Evolutionary conservation across 331 rosid genomes (phyloP), one percentile per base, ranked within the genome.

Genomic region (Malus hybrid): DNA sequence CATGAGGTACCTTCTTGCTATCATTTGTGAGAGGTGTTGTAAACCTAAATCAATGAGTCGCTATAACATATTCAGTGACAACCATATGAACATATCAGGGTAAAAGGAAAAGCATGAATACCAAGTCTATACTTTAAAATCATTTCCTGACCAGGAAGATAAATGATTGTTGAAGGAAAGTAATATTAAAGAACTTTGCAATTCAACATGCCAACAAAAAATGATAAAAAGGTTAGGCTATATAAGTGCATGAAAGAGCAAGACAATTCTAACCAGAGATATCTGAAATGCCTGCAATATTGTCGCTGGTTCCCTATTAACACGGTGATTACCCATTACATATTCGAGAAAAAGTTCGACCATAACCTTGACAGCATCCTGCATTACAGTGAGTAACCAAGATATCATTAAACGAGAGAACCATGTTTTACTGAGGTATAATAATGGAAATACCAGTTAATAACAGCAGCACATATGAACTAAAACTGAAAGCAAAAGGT

Each of bases 261-360:
- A 66, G 60, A 34, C 59, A 46, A 70, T 76, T 75, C 90, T 82
- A 71, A 94, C 99, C 99, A 94, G 83, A 71, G 97, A 88, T 80
- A 94, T 79, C 88, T 92, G 96, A 75, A 91, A 88, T 65, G 97
- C 93, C 84, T 94, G 94, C 67, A 87, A 74, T 74, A 85, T 75
- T 63, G 96, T 86, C 19, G 65, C 82, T 65, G 90, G 83, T 80
- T 90, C 87, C 5, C 73, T 74, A 44, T 67, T 65, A 86, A 91
- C 86, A 73, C 13, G 86, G 81, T 88, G 92, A 82, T 92, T 86
- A 83, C 75, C 70, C 88, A 88, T 78, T 18, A 91, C 83, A 85
- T 87, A 92, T 70, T 90, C 86, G 50, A 90, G 90, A 83, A 87
- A 90, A 69, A 63, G 77, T 73, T 80, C 80, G 46, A 73, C 96